Percentiles rank a stretch among this genome's conserved stretches.
Conservation (phyloP, 1,284 basidiomycete species). For the Afroboletus lepidellus region DNA sequence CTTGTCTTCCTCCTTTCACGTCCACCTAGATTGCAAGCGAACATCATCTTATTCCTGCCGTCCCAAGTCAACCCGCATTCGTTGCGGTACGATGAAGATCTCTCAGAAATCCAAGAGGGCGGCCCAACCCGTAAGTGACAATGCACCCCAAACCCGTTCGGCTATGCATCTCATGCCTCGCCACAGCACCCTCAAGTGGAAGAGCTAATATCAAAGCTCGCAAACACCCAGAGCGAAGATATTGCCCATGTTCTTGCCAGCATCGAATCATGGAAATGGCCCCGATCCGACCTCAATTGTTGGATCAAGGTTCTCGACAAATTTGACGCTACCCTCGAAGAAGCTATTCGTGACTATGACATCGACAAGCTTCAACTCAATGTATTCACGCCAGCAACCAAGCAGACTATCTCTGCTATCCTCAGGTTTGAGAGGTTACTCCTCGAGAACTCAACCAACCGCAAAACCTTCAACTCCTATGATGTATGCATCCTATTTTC, state of each 20-base stretch:
- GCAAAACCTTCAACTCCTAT: slow-evolving; percentile 96
- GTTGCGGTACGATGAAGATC: slow-evolving; percentile 72
- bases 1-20: slow-evolving; percentile 21
- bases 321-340: slow-evolving; percentile 88
- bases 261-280: slow-evolving; percentile 89
- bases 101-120: slow-evolving; percentile 76
- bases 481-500: slow-evolving; percentile 64
- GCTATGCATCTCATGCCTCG: slow-evolving; percentile 32
- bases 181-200: slow-evolving; percentile 71
- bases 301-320: slow-evolving; percentile 96
- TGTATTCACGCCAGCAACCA: slow-evolving; percentile 76
- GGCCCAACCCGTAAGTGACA: slow-evolving; percentile 55
- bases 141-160: slow-evolving; percentile 2
- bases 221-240: slow-evolving; percentile 63
- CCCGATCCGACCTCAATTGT: slow-evolving; percentile 93
- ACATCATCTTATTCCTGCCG: slow-evolving; percentile 10
- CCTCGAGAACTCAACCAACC: slow-evolving; percentile 96
- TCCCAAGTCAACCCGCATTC: slow-evolving; percentile 42
- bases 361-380: slow-evolving; percentile 82
- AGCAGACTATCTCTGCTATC: slow-evolving; percentile 78
- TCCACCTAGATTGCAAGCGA: slow-evolving; percentile 10
- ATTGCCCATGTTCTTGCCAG: slow-evolving; percentile 60
- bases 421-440: slow-evolving; percentile 87
- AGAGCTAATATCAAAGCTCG: slow-evolving; percentile 70
- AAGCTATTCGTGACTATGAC: slow-evolving; percentile 80